Conservation (phyloP, 352 stramenopile species). For the Globisporangium acanthophoron region DNA sequence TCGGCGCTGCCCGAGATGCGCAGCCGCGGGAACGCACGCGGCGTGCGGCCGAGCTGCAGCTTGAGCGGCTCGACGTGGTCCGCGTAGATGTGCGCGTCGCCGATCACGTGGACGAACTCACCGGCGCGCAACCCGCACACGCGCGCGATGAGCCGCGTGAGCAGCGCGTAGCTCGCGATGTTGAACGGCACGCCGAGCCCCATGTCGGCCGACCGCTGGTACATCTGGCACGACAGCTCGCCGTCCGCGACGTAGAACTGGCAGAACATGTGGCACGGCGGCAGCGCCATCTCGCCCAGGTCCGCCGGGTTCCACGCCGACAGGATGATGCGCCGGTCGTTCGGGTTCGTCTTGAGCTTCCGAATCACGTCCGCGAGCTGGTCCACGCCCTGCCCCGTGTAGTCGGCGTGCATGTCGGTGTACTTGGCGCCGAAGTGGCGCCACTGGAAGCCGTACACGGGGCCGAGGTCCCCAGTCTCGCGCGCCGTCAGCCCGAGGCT, state of each 20-base stretch:
- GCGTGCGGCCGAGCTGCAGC: conserved; percentile 92
- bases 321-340: conserved; percentile 97
- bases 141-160: conserved; percentile 96
- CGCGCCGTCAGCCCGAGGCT: conserved; percentile 90
- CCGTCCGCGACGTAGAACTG: conserved; percentile 89
- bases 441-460: conserved; percentile 99
- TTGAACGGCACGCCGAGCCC: conserved; percentile 99
- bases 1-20: conserved; percentile 36
- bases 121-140: conserved; percentile 91
- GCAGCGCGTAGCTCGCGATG: conserved; percentile 98
- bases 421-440: conserved; percentile 99
- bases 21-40: conserved; percentile 94
- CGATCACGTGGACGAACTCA: conserved; percentile 99
- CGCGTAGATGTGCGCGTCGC: conserved; percentile 98
- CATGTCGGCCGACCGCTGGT: conserved; percentile 99
- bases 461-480: conserved; percentile 96
- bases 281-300: conserved; percentile 96
- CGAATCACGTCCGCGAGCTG: conserved; percentile 97
- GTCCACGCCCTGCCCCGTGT: conserved; percentile 97
- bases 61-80: conserved; percentile 98
- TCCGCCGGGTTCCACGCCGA: conserved; percentile 99
- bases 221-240: conserved; percentile 94
- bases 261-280: conserved; percentile 99
- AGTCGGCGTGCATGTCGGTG: conserved; percentile 97
- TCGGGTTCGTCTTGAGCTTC: conserved; percentile 96